Evolutionary conservation across 1,284 basidiomycete genomes (phyloP), one percentile per base, ranked within the genome.

Genomic region (Ceratobasidium sp.): DNA sequence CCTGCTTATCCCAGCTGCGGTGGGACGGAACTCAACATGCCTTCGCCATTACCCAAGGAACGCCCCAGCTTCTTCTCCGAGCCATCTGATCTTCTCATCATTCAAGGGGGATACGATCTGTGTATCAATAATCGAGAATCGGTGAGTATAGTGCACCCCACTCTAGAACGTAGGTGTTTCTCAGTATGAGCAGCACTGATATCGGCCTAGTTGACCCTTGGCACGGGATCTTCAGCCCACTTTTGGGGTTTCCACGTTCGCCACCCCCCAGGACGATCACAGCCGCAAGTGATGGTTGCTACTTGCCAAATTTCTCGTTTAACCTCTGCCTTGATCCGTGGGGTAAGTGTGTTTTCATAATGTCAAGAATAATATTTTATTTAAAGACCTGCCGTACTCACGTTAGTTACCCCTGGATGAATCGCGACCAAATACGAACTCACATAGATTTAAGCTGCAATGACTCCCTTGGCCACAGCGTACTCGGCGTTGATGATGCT

Each of bases 401-500:
- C 32, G 49, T 28, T 50, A 52, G 41, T 49, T 49, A 67, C 30
- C 49, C 63, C 47, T 50, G 44, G 30, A 32, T 44, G n/a, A 6
- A 14, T 43, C 16, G 18, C n/a, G 30, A 49, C 47, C 35, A 21
- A 23, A 28, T 32, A 41, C 44, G 7, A 41, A 43, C 50, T 67
- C 63, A 67, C 63, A 14, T 13, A 54, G 16, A 38, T 44, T 41
- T 66, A 66, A 55, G 49, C 55, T 35, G 55, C 71, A 64, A 88
- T 82, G 69, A 91, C 83, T 13, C 93, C 94, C 83, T 93, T 95
- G 71, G 92, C 82, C 4, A 97, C 88, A n/a, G 96, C 96, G 47
- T 94, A 84, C 85, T 99, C 97, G 3, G 97, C 98, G 81, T 99
- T 99, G 81, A 99, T 97, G 80, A 99, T 94, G 74, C 94, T 96